Percentiles rank a stretch among this genome's conserved stretches.
phyloP scores from a whole-genome alignment of 2,329 filamentous ascomycete genomes.

The Ophiostoma sp. region DNA sequence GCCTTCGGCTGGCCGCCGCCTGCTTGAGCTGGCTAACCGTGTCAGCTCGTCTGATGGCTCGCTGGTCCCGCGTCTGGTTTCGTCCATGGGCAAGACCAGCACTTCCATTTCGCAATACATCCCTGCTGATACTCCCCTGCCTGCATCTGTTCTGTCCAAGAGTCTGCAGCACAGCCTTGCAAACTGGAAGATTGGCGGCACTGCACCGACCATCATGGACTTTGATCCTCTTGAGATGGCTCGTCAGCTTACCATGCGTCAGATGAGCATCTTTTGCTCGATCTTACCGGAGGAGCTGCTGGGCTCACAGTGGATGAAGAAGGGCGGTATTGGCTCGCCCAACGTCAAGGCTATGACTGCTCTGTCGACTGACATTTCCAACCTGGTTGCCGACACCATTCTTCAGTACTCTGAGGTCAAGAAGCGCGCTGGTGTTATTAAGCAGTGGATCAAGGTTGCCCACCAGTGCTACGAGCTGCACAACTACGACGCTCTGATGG shows the following conservation, averaged over 20 bases:
- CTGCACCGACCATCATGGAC: slow-evolving; percentile 70
- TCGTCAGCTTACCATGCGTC: slow-evolving; percentile 85
- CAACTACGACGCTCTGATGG: slow-evolving; percentile 96
- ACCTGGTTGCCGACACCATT: slow-evolving; percentile 89
- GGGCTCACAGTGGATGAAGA: slow-evolving; percentile 90
- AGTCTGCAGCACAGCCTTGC: slow-evolving; percentile 68
- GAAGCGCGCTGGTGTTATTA: slow-evolving; percentile 83
- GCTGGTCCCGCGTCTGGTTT: slow-evolving; percentile 75
- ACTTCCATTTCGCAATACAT: slow-evolving; percentile 67
- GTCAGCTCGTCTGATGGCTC: slow-evolving; percentile 66
- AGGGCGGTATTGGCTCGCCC: slow-evolving; percentile 67
- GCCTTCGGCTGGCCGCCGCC: slow-evolving; percentile 71
- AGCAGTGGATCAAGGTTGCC: slow-evolving; percentile 97
- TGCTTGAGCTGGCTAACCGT: slow-evolving; percentile 73
- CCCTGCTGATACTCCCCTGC: slow-evolving; percentile 65
- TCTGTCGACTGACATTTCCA: slow-evolving; percentile 85
- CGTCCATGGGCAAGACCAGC: slow-evolving; percentile 82
- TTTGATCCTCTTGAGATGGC: slow-evolving; percentile 89
- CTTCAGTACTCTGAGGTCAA: slow-evolving; percentile 84
- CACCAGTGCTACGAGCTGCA: slow-evolving; percentile 79
- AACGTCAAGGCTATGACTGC: slow-evolving; percentile 94
- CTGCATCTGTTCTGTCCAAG: slow-evolving; percentile 64
- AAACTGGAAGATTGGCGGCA: slow-evolving; percentile 65
- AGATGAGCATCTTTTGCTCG: slow-evolving; percentile 84
- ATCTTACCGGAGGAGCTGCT: slow-evolving; percentile 90